phyloP scores from a whole-genome alignment of 2,329 filamentous ascomycete species.

The Curvularia sp. region DNA sequence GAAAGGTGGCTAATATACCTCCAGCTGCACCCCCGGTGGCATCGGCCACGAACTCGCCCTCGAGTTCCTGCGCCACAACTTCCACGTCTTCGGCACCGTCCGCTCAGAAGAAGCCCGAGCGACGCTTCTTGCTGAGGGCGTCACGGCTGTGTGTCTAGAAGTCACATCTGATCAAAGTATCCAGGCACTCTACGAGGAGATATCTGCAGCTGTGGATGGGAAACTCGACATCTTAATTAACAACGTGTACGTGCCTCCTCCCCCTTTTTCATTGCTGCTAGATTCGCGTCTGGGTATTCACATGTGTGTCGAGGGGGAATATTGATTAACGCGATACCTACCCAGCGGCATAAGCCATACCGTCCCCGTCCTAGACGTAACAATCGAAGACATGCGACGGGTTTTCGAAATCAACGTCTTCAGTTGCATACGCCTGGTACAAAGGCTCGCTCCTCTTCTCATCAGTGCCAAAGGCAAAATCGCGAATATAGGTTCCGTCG shows the following conservation, averaged over 20 bases:
- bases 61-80: background rate
- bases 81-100: background rate
- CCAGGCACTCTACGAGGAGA: background rate
- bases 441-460: background rate
- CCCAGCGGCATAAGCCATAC: background rate
- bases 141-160: background rate
- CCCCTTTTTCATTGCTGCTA: no score
- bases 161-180: background rate
- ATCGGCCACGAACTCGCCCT: conserved; percentile 4
- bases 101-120: background rate
- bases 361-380: background rate
- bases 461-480: background rate
- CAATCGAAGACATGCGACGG: background rate
- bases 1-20: no score
- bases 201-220: background rate
- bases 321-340: no score
- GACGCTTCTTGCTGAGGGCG: background rate
- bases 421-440: background rate
- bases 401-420: conserved; percentile 1
- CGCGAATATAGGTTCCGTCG: background rate
- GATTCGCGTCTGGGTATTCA: no score
- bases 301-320: no score
- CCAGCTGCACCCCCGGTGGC: background rate
- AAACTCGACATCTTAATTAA: background rate
- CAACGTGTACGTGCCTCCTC: background rate